These are phyloP conservation scores for Lactifluus hygrophoroides DNA, from an alignment of 768 basidiomycete species.

Conservation along the genomic window DNA sequence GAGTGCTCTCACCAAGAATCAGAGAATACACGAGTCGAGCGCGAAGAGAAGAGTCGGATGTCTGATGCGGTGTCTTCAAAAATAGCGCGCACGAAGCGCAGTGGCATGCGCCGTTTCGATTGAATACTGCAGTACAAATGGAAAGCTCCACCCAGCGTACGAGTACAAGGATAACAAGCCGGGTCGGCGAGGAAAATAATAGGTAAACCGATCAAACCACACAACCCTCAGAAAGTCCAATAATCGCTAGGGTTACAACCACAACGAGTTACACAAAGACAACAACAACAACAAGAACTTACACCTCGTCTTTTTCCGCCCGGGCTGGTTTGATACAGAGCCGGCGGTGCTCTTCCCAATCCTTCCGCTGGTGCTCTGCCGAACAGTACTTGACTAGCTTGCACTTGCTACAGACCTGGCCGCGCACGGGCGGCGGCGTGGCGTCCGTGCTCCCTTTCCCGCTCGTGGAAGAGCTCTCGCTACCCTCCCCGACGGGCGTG, in stretches of 20 bases:
- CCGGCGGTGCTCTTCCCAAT: slow-evolving; percentile 71
- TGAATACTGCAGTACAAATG: background rate
- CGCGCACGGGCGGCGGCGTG: slow-evolving; percentile 24
- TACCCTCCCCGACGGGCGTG: slow-evolving; percentile 34
- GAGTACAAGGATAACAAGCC: background rate
- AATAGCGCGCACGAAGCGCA: background rate
- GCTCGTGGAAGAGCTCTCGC: slow-evolving; percentile 22
- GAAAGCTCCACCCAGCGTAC: background rate
- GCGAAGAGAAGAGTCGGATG: too few species aligned
- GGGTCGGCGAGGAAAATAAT: background rate
- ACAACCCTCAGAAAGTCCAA: background rate
- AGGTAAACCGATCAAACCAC: background rate
- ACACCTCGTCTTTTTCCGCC: background rate
- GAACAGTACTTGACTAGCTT: slow-evolving; percentile 74
- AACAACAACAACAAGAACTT: background rate
- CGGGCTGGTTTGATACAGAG: slow-evolving; percentile 43
- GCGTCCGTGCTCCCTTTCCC: slow-evolving; percentile 8
- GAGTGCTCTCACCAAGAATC: background rate
- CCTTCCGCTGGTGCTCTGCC: slow-evolving; percentile 61
- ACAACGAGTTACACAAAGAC: background rate
- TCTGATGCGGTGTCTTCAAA: background rate
- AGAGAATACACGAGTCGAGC: background rate
- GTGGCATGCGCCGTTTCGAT: background rate
- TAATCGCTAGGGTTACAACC: background rate
- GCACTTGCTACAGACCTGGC: slow-evolving; percentile 69